Evolutionary conservation across 345 rosid genomes (phyloP).

Genomic region (Mercurialis annua): DNA sequence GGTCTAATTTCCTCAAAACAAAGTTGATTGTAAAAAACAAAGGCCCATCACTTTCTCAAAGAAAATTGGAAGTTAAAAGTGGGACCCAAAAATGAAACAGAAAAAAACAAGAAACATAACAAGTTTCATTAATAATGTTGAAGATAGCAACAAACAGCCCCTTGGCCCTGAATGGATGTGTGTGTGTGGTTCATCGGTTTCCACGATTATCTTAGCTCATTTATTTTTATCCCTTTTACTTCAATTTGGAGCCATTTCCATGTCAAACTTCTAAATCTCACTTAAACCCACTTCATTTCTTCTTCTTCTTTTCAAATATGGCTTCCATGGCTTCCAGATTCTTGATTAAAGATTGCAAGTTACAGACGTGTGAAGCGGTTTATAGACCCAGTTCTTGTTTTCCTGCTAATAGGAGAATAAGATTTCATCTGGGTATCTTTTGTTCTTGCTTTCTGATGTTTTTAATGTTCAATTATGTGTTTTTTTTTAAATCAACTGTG

Average conservation of each 20-base stretch:
- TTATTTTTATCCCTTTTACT: neutral
- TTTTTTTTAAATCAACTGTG: neutral
- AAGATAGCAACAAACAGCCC: neutral
- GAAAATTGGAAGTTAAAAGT: neutral
- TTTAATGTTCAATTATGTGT: conserved; percentile 4
- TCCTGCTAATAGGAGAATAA: conserved; percentile 30
- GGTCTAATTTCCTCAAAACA: too few relatives aligned
- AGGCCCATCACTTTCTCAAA: neutral
- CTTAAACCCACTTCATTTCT: conserved; percentile 13
- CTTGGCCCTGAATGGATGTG: neutral
- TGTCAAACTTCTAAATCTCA: neutral
- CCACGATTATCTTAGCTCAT: conserved; percentile 22
- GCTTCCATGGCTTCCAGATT: conserved; percentile 69
- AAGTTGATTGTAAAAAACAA: neutral
- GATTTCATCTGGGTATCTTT: conserved; percentile 51
- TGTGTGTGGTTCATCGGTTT: conserved; percentile 41
- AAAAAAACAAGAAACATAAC: neutral
- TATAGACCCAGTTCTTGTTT: conserved; percentile 24
- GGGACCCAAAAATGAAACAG: neutral
- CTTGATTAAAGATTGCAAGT: conserved; percentile 43
- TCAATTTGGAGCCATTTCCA: conserved; percentile 9
- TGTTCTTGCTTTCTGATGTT: conserved; percentile 1
- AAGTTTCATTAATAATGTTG: neutral
- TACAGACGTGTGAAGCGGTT: conserved; percentile 29
- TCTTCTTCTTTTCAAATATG: conserved; percentile 32